Evolutionary conservation across 768 basidiomycete genomes (phyloP).

Genomic region (Daedaleopsis sinensis): DNA sequence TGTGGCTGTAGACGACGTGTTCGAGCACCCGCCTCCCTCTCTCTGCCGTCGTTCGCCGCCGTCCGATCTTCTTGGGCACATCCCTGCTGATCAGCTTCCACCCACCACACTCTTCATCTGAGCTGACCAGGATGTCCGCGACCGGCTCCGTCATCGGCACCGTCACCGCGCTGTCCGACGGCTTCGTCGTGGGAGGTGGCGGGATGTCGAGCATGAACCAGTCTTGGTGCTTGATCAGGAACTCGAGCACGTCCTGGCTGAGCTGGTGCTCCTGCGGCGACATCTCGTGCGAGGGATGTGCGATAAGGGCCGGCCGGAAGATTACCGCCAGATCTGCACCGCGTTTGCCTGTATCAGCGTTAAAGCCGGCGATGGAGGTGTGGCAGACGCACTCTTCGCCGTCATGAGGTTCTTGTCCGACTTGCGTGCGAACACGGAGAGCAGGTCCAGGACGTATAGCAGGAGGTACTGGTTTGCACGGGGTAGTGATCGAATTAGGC

Average conservation of each 20-base stretch:
- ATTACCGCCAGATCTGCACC: slow-evolving; percentile 89
- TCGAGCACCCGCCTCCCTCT: too few relatives aligned
- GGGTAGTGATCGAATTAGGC: slow-evolving; percentile 83
- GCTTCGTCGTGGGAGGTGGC: slow-evolving; percentile 52
- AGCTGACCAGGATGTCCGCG: slow-evolving; percentile 27
- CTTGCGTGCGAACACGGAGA: slow-evolving; percentile 93
- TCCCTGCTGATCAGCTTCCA: slow-evolving; percentile 54
- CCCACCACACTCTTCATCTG: slow-evolving; percentile 50
- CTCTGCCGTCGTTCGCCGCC: slow-evolving; percentile 64
- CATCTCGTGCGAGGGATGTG: slow-evolving; percentile 87
- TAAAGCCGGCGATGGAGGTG: background rate
- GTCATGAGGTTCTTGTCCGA: slow-evolving; percentile 95
- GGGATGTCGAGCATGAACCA: slow-evolving; percentile 91
- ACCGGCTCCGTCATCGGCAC: slow-evolving; percentile 36
- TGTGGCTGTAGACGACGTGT: too few relatives aligned
- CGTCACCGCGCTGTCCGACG: slow-evolving; percentile 16
- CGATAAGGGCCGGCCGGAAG: slow-evolving; percentile 93
- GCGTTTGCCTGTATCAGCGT: background rate
- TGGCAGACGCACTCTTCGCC: slow-evolving; percentile 71
- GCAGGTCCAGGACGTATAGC: slow-evolving; percentile 92
- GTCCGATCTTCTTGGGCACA: slow-evolving; percentile 43
- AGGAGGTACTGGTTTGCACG: slow-evolving; percentile 93
- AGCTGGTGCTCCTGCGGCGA: slow-evolving; percentile 83
- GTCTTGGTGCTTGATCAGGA: slow-evolving; percentile 95
- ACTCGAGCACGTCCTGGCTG: slow-evolving; percentile 90